These are phyloP conservation scores for Salix koriyanagi DNA, from an alignment of 345 rosid genomes.

Conservation along the genomic window DNA sequence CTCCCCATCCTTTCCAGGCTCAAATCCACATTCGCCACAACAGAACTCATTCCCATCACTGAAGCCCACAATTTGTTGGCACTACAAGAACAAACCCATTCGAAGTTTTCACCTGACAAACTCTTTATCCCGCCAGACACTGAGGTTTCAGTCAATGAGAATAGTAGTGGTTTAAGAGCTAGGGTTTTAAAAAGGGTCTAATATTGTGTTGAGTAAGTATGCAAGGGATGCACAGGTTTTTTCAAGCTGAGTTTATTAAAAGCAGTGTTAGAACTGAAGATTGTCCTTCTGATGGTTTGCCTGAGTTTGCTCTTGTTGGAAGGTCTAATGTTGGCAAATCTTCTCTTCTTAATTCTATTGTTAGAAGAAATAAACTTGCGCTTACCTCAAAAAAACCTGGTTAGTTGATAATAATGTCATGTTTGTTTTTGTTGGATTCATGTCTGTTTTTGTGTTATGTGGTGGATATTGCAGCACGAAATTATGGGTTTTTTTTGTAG, in stretches of 20 bases:
- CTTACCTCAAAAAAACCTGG: constrained; percentile 98
- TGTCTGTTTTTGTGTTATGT: neutral
- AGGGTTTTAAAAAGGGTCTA: constrained; percentile 83
- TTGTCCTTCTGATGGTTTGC: constrained; percentile 81
- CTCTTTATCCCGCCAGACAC: constrained; percentile 88
- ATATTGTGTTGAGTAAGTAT: constrained; percentile 84
- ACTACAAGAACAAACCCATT: constrained; percentile 23
- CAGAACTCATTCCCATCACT: constrained; percentile 51
- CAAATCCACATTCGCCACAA: constrained; percentile 40
- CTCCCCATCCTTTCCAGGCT: constrained; percentile 21
- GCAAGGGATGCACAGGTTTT: constrained; percentile 78
- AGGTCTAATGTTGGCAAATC: constrained; percentile 97
- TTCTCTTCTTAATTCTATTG: constrained; percentile 88
- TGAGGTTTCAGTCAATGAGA: constrained; percentile 36
- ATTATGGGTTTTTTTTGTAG: neutral
- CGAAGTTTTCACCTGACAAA: constrained; percentile 49
- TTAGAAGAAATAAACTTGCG: constrained; percentile 84
- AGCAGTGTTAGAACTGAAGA: constrained; percentile 81
- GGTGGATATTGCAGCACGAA: neutral
- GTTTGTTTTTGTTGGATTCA: neutral
- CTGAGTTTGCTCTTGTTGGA: constrained; percentile 94
- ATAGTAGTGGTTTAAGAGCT: constrained; percentile 33
- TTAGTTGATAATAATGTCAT: constrained; percentile 5
- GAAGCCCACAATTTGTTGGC: neutral
- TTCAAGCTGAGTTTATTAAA: constrained; percentile 79